Conservation (phyloP, 768 basidiomycete species). For the Rhodotorula graminis region DNA sequence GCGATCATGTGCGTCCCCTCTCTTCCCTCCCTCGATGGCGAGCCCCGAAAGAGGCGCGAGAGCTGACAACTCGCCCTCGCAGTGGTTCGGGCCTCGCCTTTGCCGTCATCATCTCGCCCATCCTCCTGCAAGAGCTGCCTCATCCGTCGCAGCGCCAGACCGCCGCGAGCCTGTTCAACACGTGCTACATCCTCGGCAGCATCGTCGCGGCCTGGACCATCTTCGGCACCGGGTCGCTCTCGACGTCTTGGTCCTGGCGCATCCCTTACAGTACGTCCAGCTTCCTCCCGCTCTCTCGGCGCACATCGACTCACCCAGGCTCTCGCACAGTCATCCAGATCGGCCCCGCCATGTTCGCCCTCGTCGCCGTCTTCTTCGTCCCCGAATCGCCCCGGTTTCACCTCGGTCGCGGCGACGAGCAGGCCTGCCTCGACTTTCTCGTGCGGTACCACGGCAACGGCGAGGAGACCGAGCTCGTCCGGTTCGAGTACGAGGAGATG, state of each 20-base stretch:
- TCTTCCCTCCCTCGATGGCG: too few species aligned
- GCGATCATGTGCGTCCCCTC: slow-evolving; percentile 18
- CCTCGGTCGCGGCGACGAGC: slow-evolving; percentile 37
- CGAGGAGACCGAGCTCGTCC: slow-evolving; percentile 43
- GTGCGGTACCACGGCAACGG: slow-evolving; percentile 43
- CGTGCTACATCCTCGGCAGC: slow-evolving; percentile 7
- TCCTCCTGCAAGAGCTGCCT: slow-evolving; percentile 29
- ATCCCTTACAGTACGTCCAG: slow-evolving; percentile 9
- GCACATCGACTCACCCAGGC: too few species aligned
- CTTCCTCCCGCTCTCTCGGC: too few species aligned
- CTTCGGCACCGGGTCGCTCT: slow-evolving; percentile 11
- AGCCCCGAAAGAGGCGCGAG: too few species aligned
- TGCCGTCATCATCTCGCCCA: slow-evolving; percentile 23
- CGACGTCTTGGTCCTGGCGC: slow-evolving; percentile 24
- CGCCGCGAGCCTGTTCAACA: slow-evolving; percentile 24
- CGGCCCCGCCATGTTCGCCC: slow-evolving; percentile 13
- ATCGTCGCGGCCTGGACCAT: slow-evolving; percentile 26
- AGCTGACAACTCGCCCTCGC: too few species aligned
- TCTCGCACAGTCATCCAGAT: slow-evolving; percentile 16
- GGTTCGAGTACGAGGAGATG: slow-evolving; percentile 49
- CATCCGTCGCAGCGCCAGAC: slow-evolving; percentile 29
- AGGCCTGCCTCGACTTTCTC: slow-evolving; percentile 41
- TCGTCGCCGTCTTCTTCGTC: slow-evolving; percentile 21
- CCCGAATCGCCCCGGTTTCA: slow-evolving; percentile 38
- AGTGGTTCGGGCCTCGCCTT: slow-evolving; percentile 5